These are phyloP conservation scores for Russula ochroleuca DNA, from an alignment of 768 basidiomycete genomes.

Conservation along the genomic window DNA sequence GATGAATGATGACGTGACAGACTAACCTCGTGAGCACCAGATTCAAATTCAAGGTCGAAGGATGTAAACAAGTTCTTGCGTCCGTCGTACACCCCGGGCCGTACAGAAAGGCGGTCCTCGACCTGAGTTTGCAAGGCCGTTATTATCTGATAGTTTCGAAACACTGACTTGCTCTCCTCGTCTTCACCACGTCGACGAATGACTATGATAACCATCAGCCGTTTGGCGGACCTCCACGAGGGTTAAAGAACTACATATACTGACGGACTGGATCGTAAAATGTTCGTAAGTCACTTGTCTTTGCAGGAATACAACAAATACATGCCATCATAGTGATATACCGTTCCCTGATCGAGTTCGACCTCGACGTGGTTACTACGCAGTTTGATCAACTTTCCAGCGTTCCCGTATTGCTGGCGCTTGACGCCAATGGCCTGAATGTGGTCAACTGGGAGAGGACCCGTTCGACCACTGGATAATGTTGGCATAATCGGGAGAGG, in stretches of 20 bases:
- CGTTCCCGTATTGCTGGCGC: constrained; percentile 56
- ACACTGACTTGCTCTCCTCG: constrained; percentile 49
- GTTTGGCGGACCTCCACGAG: not conserved
- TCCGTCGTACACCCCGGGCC: constrained; percentile 73
- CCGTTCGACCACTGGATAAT: not conserved
- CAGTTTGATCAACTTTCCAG: constrained; percentile 44
- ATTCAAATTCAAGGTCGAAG: constrained; percentile 55
- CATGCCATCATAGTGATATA: constrained; percentile 78
- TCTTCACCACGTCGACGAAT: constrained; percentile 48
- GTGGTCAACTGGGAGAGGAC: constrained; percentile 34
- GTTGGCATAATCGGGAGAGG: not conserved
- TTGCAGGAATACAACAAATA: constrained; percentile 11
- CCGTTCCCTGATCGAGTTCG: constrained; percentile 54
- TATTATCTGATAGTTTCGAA: constrained; percentile 67
- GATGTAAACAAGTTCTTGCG: constrained; percentile 70
- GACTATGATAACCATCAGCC: constrained; percentile 39
- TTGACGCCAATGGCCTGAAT: constrained; percentile 60
- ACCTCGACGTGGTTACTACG: constrained; percentile 59
- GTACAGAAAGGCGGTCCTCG: constrained; percentile 61
- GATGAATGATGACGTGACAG: not conserved
- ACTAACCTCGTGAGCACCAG: constrained; percentile 46
- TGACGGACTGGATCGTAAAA: constrained; percentile 37
- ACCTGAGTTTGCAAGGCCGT: constrained; percentile 53
- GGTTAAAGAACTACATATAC: constrained; percentile 27
- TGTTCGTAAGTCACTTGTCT: not conserved